phyloP scores from a whole-genome alignment of 805 yeast genomes.

The Zygotorulaspora florentina region DNA sequence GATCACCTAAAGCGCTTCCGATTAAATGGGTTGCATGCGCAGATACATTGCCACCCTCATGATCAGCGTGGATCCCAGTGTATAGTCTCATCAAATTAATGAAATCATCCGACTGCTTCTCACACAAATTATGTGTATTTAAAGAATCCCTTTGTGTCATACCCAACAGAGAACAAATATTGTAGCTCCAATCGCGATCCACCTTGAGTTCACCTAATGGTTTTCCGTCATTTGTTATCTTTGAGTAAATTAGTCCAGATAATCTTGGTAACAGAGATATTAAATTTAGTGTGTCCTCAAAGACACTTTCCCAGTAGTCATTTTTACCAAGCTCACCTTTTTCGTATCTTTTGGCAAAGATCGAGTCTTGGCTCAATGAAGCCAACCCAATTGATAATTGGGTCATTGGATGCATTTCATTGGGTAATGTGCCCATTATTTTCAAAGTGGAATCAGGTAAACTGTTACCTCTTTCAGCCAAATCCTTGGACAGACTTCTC shows the following conservation, averaged over 20 bases:
- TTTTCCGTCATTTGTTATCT: conserved; percentile 52
- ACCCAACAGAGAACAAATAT: conserved; percentile 63
- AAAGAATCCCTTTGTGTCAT: conserved; percentile 40
- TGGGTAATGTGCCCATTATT: conserved; percentile 59
- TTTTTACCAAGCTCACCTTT: conserved; percentile 58
- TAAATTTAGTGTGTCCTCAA: conserved; percentile 66
- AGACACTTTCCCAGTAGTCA: conserved; percentile 71
- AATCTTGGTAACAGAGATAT: conserved; percentile 71
- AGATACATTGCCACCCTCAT: conserved; percentile 81
- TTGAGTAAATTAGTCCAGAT: conserved; percentile 71
- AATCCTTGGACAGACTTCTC: conserved; percentile 50
- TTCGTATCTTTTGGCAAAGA: conserved; percentile 69
- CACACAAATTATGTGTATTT: conserved; percentile 29
- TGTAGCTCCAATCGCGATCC: conserved; percentile 66
- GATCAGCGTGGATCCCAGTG: conserved; percentile 73
- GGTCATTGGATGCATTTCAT: conserved; percentile 77
- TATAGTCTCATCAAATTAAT: conserved; percentile 68
- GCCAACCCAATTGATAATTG: conserved; percentile 73
- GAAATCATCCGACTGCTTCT: conserved; percentile 50
- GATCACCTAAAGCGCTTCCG: conserved; percentile 75
- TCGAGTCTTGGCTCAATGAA: conserved; percentile 66
- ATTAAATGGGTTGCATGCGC: conserved; percentile 77
- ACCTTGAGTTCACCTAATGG: conserved; percentile 48
- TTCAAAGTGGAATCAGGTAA: conserved; percentile 62
- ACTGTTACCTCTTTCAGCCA: conserved; percentile 55